phyloP scores from a whole-genome alignment of 1,284 basidiomycete species.

The Microbotryum silenes-acaulis region DNA sequence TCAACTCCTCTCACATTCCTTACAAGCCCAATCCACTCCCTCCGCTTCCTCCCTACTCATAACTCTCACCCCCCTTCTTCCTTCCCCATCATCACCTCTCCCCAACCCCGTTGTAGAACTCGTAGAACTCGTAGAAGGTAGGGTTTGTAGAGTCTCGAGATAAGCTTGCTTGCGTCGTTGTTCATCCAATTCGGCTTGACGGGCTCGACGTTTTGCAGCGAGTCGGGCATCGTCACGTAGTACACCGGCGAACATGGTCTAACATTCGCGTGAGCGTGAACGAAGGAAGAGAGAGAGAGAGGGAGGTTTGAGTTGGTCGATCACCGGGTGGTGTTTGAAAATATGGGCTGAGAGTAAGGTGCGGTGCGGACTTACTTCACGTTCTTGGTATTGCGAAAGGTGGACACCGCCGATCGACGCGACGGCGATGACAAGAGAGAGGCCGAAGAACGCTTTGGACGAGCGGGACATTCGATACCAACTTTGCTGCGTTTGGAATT shows the following conservation, averaged over 20 bases:
- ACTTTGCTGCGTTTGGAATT: too few relatives aligned
- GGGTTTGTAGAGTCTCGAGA: constrained; percentile 29
- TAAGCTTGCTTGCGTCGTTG: constrained; percentile 31
- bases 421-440: constrained; percentile 59
- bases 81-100: too few relatives aligned
- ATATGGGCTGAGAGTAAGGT: constrained; percentile 2
- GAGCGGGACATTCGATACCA: constrained; percentile 51
- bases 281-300: not conserved
- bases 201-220: constrained; percentile 58
- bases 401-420: constrained; percentile 86
- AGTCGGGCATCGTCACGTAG: constrained; percentile 75
- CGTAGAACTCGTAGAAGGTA: not conserved
- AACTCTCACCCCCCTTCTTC: too few relatives aligned
- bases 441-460: constrained; percentile 67
- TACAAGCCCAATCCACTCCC: too few relatives aligned
- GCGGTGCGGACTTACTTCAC: constrained; percentile 52
- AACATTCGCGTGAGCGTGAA: not conserved
- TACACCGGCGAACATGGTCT: constrained; percentile 88
- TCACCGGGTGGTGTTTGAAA: not conserved
- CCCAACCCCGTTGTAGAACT: too few relatives aligned
- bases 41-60: too few relatives aligned
- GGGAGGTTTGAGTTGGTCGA: not conserved
- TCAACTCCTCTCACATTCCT: too few relatives aligned
- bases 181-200: constrained; percentile 49
- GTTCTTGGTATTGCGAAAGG: constrained; percentile 75